Percentiles rank a stretch among this genome's conserved stretches.
Evolutionary conservation across 2,329 filamentous ascomycete genomes (phyloP).

Genomic region (Colletotrichum australisinense): DNA sequence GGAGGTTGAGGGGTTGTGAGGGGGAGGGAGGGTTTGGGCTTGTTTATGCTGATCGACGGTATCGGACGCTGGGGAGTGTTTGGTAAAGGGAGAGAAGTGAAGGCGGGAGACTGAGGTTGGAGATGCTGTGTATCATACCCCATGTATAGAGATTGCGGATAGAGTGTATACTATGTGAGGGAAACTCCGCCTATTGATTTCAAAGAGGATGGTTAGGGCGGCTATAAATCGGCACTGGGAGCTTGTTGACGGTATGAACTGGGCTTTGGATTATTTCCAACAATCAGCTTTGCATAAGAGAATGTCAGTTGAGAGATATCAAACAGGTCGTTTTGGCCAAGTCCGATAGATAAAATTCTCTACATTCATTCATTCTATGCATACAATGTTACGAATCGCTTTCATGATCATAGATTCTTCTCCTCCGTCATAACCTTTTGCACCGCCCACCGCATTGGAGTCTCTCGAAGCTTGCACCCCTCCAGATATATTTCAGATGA

Average conservation of each 20-base stretch:
- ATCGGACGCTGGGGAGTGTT: constrained; percentile 54
- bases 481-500: no score
- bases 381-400: not conserved
- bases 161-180: constrained; percentile 19
- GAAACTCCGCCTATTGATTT: not conserved
- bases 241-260: not conserved
- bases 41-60: constrained; percentile 61
- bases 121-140: not conserved
- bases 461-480: not conserved
- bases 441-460: not conserved
- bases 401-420: not conserved
- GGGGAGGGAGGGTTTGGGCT: constrained; percentile 53
- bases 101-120: not conserved
- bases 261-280: not conserved
- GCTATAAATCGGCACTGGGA: not conserved
- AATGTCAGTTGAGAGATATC: not conserved
- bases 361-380: not conserved
- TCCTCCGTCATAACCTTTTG: not conserved
- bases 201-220: not conserved
- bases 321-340: not conserved
- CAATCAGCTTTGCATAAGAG: not conserved
- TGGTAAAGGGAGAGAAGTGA: constrained; percentile 38
- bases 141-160: constrained; percentile 17
- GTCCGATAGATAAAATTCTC: not conserved
- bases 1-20: constrained; percentile 59